These are phyloP conservation scores for Blastocystis sp. DNA, from an alignment of 352 stramenopile species.

Conservation along the genomic window DNA sequence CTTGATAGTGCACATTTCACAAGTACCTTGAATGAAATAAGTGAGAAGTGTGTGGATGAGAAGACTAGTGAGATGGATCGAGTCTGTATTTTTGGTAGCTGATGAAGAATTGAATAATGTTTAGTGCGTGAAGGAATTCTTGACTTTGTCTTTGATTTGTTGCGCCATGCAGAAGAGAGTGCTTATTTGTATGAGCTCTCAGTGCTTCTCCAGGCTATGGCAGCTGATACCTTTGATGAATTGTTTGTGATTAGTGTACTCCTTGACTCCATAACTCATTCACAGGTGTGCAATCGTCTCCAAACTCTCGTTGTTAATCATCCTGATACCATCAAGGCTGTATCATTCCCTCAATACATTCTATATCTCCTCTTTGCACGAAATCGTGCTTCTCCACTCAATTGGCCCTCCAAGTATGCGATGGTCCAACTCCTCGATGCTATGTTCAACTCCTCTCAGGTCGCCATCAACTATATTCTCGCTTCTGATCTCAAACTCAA, in stretches of 20 bases:
- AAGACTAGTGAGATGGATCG: not conserved
- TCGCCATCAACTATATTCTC: not conserved
- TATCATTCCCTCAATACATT: constrained; percentile 24
- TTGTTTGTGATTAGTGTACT: constrained; percentile 1
- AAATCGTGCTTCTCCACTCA: not conserved
- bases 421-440: constrained; percentile 29
- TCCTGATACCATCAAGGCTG: not conserved
- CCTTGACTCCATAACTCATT: not conserved
- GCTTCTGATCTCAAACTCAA: constrained; percentile 30
- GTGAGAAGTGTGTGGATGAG: not conserved
- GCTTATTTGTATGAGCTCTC: not conserved
- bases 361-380: constrained; percentile 10
- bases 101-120: not conserved
- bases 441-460: not conserved
- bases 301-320: not conserved
- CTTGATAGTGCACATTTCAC: not conserved
- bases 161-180: not conserved
- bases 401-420: constrained; percentile 21
- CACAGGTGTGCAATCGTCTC: constrained; percentile 19
- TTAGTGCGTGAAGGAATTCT: constrained; percentile 1
- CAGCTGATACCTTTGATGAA: constrained; percentile 12
- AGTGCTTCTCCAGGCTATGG: not conserved
- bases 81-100: not conserved
- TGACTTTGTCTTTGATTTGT: constrained; percentile 2
- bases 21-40: not conserved